These are phyloP conservation scores for Botrytis galanthina DNA, from an alignment of 2,329 filamentous ascomycete species.

Conservation along the genomic window DNA sequence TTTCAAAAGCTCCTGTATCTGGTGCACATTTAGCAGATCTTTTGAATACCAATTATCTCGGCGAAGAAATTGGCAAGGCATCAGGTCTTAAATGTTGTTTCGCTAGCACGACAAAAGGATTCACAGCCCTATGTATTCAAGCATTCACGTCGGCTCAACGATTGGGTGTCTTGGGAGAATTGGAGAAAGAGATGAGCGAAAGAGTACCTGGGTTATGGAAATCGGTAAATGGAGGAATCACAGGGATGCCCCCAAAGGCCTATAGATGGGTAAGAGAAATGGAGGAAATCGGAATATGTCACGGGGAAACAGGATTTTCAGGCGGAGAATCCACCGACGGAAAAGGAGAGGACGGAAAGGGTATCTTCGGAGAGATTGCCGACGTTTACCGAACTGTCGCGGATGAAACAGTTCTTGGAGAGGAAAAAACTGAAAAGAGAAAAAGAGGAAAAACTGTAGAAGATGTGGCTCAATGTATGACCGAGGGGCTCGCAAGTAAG, in stretches of 20 bases:
- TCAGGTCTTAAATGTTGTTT: constrained; percentile 66
- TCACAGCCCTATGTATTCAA: constrained; percentile 67
- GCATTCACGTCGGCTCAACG: constrained; percentile 66
- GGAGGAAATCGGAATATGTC: constrained; percentile 69
- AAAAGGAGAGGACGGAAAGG: constrained; percentile 35
- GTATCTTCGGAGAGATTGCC: constrained; percentile 59
- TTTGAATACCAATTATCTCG: constrained; percentile 52
- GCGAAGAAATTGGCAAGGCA: constrained; percentile 51
- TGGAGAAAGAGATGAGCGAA: constrained; percentile 54
- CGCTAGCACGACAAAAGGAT: constrained; percentile 59
- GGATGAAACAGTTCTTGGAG: constrained; percentile 57
- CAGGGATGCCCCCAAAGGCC: constrained; percentile 67
- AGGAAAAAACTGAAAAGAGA: constrained; percentile 56
- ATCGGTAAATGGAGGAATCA: constrained; percentile 50
- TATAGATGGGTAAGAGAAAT: constrained; percentile 78
- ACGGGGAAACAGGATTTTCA: constrained; percentile 64
- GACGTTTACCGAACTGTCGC: constrained; percentile 61
- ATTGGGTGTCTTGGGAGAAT: constrained; percentile 59
- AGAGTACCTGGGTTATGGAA: constrained; percentile 49
- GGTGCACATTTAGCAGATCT: constrained; percentile 44
- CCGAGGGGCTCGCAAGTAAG: constrained; percentile 48
- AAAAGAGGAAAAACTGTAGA: constrained; percentile 55
- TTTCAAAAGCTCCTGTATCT: constrained; percentile 42
- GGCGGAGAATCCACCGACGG: constrained; percentile 28
- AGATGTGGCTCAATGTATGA: constrained; percentile 53